Evolutionary conservation across 805 yeast species (phyloP).

Genomic region (Ogataea parapolymorpha): DNA sequence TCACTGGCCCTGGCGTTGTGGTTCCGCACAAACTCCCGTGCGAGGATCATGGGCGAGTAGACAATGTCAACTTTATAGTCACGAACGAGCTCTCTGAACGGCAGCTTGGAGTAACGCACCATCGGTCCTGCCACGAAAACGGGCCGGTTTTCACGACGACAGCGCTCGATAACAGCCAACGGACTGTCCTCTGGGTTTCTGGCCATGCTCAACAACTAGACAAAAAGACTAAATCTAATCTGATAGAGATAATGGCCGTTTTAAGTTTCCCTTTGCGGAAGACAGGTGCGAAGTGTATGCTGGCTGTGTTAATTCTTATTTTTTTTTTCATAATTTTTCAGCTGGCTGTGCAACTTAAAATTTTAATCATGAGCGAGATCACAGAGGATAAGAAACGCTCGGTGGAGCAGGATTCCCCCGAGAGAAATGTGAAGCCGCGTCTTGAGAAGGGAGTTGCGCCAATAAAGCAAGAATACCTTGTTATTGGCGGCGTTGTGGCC

Average conservation of each 20-base stretch:
- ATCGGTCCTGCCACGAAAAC: slow-evolving; percentile 85
- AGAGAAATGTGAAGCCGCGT: slow-evolving; percentile 5
- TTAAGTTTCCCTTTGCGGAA: slow-evolving; percentile 19
- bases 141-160: slow-evolving; percentile 48
- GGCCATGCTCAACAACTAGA: slow-evolving; percentile 1
- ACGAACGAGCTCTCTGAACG: slow-evolving; percentile 79
- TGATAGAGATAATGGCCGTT: slow-evolving; percentile 1
- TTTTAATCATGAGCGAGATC: slow-evolving; percentile 6
- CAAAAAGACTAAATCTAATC: background rate
- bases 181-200: slow-evolving; percentile 51
- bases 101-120: slow-evolving; percentile 94
- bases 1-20: slow-evolving; percentile 77
- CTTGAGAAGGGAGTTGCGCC: slow-evolving; percentile 65
- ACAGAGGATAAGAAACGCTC: slow-evolving; percentile 7
- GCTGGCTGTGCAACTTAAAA: slow-evolving; percentile 10
- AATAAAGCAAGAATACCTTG: slow-evolving; percentile 66
- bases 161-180: slow-evolving; percentile 44
- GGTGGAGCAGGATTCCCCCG: slow-evolving; percentile 4
- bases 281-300: slow-evolving; percentile 10
- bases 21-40: slow-evolving; percentile 90
- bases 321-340: slow-evolving; percentile 5
- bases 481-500: slow-evolving; percentile 26
- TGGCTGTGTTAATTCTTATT: slow-evolving; percentile 5
- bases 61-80: slow-evolving; percentile 76
- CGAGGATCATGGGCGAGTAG: slow-evolving; percentile 94